Evolutionary conservation across 2,329 filamentous ascomycete species (phyloP), one percentile per base, ranked within the genome.

Genomic region (Trichoderma koningiopsis): DNA sequence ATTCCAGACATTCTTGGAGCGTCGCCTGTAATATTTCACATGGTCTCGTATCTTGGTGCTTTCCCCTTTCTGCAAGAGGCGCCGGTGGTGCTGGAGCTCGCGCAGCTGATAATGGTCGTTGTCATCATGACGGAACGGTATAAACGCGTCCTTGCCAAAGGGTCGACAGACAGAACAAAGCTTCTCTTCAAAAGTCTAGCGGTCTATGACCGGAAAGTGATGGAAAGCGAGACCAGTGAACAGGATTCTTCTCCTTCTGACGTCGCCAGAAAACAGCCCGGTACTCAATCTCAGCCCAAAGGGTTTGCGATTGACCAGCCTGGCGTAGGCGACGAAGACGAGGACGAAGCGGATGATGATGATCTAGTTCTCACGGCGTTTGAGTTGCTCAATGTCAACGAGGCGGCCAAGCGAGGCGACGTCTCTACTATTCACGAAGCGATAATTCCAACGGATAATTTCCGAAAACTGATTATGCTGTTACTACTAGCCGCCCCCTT

Each of bases 61-160:
- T 93, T 94, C 70, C 91, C 91, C 0, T 93, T 93, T 72, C 83
- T 91, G 2, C 85, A 87, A 64, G 88, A 92, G 74, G 91, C 90
- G 0, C 91, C 91, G 0, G 89, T 86, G 3, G 88, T 92, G 3
- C 79, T 94, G 60, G 89, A 90, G 10, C 85, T 91, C 55, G 88
- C 92, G 70, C 88, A 90, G 73, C 81, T 93, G 79, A 84, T 93
- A 69, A 91, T 92, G 81, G 89, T 91, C 1, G 84, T 93, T 59
- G 88, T 89, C 2, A 87, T 94, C 71, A 84, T 93, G 82, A 93
- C 91, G 1, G 88, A 91, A 74, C 84, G 91, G 70, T 91, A 92
- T 76, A 84, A 84, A 59, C 85, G 85, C 33, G 89, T 92, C 8
- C 77, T 93, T 43, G 84, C 85, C 68, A 84, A 83, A 70, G 86